These are phyloP conservation scores for Puccinellia tenuiflora DNA, from an alignment of 176 grass and related monocot species.

Conservation along the genomic window DNA sequence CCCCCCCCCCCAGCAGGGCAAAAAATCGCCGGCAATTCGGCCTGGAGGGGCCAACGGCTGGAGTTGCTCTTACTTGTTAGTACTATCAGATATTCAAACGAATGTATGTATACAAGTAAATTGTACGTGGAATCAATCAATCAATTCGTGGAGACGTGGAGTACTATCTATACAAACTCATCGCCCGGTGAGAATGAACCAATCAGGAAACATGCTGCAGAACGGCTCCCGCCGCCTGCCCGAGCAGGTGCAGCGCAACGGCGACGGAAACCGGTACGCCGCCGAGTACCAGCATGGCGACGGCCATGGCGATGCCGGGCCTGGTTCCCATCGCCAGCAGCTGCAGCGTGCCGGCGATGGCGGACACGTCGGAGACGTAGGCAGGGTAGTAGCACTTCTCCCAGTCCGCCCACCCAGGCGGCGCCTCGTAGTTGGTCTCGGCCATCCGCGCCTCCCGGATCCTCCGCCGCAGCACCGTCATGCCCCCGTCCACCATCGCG, in stretches of 20 bases:
- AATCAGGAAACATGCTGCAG: constrained; percentile 19
- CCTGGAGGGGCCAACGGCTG: no score
- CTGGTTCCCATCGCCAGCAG: constrained; percentile 40
- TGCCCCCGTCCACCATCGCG: constrained; percentile 47
- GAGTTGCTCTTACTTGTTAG: no score
- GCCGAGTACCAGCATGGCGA: constrained; percentile 14
- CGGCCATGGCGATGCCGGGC: constrained; percentile 38
- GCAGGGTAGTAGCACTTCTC: constrained; percentile 66
- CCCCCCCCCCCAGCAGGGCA: no score
- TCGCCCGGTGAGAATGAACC: not conserved
- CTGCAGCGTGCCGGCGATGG: constrained; percentile 50
- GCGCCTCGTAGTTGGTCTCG: constrained; percentile 56
- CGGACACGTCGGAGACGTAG: constrained; percentile 52
- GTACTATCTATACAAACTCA: not conserved
- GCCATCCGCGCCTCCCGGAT: no score
- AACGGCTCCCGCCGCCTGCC: not conserved
- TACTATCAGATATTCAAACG: no score
- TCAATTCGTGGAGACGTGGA: no score
- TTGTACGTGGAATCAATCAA: no score
- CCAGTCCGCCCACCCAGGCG: constrained; percentile 53
- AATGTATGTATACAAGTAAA: no score
- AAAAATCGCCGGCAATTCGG: no score
- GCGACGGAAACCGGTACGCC: constrained; percentile 49
- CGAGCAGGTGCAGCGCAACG: constrained; percentile 25
- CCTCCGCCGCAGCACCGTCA: constrained; percentile 68